Conservation (phyloP, 352 stramenopile species). For the Globisporangium echinulatum region DNA sequence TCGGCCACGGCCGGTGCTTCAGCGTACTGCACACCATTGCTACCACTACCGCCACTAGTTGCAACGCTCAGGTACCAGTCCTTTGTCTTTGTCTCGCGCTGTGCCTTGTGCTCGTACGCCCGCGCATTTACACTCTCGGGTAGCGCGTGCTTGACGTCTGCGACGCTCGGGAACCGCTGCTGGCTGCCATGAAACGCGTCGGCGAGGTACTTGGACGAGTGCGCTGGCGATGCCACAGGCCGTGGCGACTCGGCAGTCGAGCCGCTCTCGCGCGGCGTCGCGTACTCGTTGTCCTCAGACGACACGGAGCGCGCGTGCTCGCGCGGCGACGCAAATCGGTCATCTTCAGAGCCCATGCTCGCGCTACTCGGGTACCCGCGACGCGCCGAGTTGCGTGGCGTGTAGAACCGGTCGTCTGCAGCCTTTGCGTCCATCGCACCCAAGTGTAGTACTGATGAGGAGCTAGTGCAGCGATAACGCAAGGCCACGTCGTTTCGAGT, state of each 20-base stretch:
- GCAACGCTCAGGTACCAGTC: constrained; percentile 29
- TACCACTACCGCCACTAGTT: background rate
- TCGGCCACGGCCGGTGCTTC: constrained; percentile 22
- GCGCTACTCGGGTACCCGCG: constrained; percentile 39
- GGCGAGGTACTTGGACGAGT: constrained; percentile 9
- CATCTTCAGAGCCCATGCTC: constrained; percentile 35
- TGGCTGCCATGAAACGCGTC: constrained; percentile 11
- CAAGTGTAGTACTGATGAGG: background rate
- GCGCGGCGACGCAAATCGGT: constrained; percentile 52
- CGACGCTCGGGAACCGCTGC: constrained; percentile 9
- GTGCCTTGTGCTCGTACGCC: constrained; percentile 6
- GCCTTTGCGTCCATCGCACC: constrained; percentile 37
- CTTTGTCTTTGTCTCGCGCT: constrained; percentile 1
- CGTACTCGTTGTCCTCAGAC: constrained; percentile 58
- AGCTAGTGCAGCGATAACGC: too few species aligned
- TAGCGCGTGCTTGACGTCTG: constrained; percentile 19
- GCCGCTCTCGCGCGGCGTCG: constrained; percentile 39
- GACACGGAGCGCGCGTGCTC: constrained; percentile 52
- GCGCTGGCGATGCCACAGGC: background rate
- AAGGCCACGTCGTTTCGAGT: background rate
- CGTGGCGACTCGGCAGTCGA: constrained; percentile 5
- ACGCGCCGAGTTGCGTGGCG: constrained; percentile 45
- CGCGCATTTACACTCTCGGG: background rate
- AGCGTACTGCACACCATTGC: constrained; percentile 6
- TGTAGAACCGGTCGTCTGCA: constrained; percentile 59